Percentiles rank a stretch among this genome's conserved stretches.
phyloP scores from a whole-genome alignment of 2,329 filamentous ascomycete species.

The Alternaria triticimaculans region DNA sequence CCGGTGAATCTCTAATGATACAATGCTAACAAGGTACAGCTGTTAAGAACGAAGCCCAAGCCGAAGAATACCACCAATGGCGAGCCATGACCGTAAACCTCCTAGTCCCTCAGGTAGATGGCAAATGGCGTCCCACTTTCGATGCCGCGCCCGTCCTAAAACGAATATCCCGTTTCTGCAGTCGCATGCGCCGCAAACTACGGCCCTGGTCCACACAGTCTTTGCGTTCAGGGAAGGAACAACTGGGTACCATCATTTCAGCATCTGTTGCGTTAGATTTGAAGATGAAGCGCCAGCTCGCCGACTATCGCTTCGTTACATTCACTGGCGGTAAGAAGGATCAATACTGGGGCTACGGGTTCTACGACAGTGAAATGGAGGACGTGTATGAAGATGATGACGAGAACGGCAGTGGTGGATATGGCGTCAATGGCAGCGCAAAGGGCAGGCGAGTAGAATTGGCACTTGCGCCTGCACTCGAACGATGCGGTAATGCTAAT shows the following conservation, averaged over 20 bases:
- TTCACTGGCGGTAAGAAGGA: conserved; percentile 43
- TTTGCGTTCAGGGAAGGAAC: conserved; percentile 40
- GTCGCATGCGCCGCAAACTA: conserved; percentile 37
- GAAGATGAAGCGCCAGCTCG: conserved; percentile 47
- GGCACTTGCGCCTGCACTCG: conserved; percentile 46
- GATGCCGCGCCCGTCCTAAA: conserved; percentile 45
- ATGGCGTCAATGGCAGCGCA: conserved; percentile 13
- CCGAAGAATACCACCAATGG: conserved; percentile 48
- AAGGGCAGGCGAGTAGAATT: conserved; percentile 41
- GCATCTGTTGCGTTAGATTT: conserved; percentile 47
- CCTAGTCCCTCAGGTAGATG: conserved; percentile 46
- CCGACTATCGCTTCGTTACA: conserved; percentile 48
- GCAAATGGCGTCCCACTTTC: conserved; percentile 46
- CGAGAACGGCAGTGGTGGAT: conserved; percentile 17
- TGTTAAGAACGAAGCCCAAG: conserved; percentile 47
- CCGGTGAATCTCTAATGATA: neutral
- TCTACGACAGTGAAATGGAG: conserved; percentile 49
- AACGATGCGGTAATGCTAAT: conserved; percentile 48
- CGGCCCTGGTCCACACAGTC: conserved; percentile 42
- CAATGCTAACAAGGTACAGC: conserved; percentile 28
- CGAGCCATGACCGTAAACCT: conserved; percentile 45
- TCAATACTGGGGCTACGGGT: conserved; percentile 45
- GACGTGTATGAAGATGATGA: conserved; percentile 42
- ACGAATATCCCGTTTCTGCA: conserved; percentile 41
- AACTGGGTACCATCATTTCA: conserved; percentile 43